Base-by-base conservation (phyloP, 169 alveolate species). In the Plasmodium falciparum region DNA sequence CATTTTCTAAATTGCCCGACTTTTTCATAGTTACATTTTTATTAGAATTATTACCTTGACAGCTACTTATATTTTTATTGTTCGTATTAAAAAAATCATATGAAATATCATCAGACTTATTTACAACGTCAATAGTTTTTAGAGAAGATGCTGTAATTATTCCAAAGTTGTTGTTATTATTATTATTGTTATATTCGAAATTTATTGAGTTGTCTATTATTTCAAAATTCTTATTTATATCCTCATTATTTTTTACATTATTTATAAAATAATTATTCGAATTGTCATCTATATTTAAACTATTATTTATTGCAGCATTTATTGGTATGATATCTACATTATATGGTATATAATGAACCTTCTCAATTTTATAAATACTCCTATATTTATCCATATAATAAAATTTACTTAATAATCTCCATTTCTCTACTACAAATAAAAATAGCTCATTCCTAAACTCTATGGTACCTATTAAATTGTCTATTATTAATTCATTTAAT, bases 351-450 rank as follows among this genome's bases (percentile, higher is more conserved):
- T 56, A 83, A 69, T 83, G 85, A n/a, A 83, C 91, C 52, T 71
- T 83, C 24, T 83, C 91, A 13, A 83, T 70, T 59, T 83, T 83
- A 59, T 83, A 83, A 65, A 83, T 83, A 47, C 85, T 83, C 26
- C 91, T 83, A 69, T 83, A 83, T 22, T 70, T 83, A 29, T 70
- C 59, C 49, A 83, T 43, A 62, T 83, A 83, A 83, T 58, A 83
- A 58, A 83, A 83, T 83, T 83, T 83, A 47, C 85, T 49, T 29
- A 83, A 62, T 22, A 83, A 52, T 70, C 69, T 83, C 91, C 91
- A 83, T 69, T 83, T 83, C 13, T 83, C 91, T 8, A 69, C 83
- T 56, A 83, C 91, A 29, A 83, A 83, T 26, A 83, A 62, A 70
- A 83, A 83, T 56, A 83, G 58, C n/a, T 83, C 91, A 50, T 83